A percentile compares a stretch with the other conserved stretches of the same genome.
Conservation (phyloP, 305 asterid genomes). For the Stenogyne calaminthoides region DNA sequence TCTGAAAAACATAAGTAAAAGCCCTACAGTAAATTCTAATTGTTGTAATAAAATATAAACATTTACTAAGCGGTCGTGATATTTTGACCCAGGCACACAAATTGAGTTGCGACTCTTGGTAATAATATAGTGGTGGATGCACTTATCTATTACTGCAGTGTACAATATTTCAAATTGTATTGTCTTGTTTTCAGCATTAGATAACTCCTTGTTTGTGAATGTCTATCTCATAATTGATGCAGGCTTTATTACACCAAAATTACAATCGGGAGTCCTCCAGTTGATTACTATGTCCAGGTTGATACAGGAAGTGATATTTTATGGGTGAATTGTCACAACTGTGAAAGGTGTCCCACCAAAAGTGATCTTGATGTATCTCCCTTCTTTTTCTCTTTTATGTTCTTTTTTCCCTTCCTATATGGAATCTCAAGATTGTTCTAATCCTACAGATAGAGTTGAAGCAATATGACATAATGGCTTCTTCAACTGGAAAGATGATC, state of each 20-base stretch:
- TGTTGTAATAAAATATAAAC: neutral
- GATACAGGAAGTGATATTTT: slow-evolving; percentile 98
- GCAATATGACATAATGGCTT: slow-evolving; percentile 68
- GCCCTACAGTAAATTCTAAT: neutral
- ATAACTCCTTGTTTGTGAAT: slow-evolving; percentile 18
- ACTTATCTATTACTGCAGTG: neutral
- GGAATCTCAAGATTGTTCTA: slow-evolving; percentile 6
- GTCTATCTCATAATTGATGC: slow-evolving; percentile 36
- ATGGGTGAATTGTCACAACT: slow-evolving; percentile 93
- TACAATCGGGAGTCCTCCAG: slow-evolving; percentile 88
- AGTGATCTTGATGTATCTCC: slow-evolving; percentile 75
- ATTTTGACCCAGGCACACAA: neutral
- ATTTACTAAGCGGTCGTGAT: neutral
- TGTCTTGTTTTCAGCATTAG: neutral
- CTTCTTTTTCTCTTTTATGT: neutral
- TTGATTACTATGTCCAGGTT: slow-evolving; percentile 86
- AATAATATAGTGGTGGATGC: neutral
- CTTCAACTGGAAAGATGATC: slow-evolving; percentile 63
- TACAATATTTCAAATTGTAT: neutral
- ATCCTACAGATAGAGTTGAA: slow-evolving; percentile 67
- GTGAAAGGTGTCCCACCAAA: slow-evolving; percentile 77
- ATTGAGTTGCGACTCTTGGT: neutral
- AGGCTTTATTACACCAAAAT: slow-evolving; percentile 93
- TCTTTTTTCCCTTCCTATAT: neutral
- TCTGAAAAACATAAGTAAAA: neutral